These are phyloP conservation scores for Trichoderma koningiopsis DNA, from an alignment of 2,329 filamentous ascomycete genomes.

Conservation along the genomic window DNA sequence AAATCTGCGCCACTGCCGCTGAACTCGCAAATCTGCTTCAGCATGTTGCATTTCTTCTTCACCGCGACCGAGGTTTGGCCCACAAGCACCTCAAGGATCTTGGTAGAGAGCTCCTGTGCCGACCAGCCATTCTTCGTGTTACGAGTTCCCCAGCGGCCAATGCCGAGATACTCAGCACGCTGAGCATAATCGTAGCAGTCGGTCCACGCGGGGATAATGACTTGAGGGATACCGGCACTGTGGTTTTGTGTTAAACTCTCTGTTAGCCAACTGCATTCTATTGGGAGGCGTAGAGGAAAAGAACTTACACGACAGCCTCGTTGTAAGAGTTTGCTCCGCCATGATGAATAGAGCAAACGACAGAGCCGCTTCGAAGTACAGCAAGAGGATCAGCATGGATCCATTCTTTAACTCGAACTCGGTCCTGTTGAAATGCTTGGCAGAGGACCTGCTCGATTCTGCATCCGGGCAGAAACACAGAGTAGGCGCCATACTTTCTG, in stretches of 20 bases:
- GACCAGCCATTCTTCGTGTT: conserved; percentile 33
- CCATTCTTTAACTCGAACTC: conserved; percentile 46
- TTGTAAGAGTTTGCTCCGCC: conserved; percentile 50
- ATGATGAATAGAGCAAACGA: conserved; percentile 48
- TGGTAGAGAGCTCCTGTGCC: conserved; percentile 29
- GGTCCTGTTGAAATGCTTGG: conserved; percentile 34
- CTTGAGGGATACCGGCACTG: conserved; percentile 49
- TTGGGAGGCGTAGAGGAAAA: not conserved
- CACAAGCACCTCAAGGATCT: conserved; percentile 28
- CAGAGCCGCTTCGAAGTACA: conserved; percentile 41
- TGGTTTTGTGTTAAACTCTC: not conserved
- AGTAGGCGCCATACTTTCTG: conserved; percentile 29
- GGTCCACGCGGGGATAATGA: conserved; percentile 49
- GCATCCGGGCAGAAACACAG: conserved; percentile 18
- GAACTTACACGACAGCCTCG: conserved; percentile 41
- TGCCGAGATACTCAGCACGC: conserved; percentile 46
- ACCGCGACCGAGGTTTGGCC: conserved; percentile 23
- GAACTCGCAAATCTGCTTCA: conserved; percentile 24
- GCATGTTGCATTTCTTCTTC: conserved; percentile 8
- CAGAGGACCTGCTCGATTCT: conserved; percentile 32
- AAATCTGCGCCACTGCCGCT: conserved; percentile 26
- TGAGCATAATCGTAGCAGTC: conserved; percentile 52
- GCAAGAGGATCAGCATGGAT: conserved; percentile 42
- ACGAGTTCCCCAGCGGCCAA: conserved; percentile 40
- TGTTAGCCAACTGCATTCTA: not conserved